These are phyloP conservation scores for Aspergillus sp. DNA, from an alignment of 2,329 filamentous ascomycete species.

Conservation along the genomic window DNA sequence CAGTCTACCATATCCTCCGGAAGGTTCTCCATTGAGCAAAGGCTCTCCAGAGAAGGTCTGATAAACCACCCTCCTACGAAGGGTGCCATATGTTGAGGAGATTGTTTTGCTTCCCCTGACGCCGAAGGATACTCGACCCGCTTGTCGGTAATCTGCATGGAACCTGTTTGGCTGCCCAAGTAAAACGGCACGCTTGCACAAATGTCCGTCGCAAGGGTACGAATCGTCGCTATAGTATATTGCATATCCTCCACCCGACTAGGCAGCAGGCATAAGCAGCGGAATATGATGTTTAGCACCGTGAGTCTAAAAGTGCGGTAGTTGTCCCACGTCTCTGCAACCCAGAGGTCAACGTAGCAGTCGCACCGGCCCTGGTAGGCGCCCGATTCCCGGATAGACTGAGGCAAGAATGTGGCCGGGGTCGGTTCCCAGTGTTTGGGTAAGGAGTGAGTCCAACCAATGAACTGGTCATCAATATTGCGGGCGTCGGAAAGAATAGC, in stretches of 20 bases:
- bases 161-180: conserved; percentile 25
- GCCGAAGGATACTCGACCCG: conserved; percentile 26
- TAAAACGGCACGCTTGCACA: conserved; percentile 30
- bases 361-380: conserved; percentile 28
- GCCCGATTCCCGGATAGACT: conserved; percentile 27
- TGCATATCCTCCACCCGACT: conserved; percentile 7
- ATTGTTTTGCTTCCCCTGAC: conserved; percentile 14
- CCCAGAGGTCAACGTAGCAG: conserved; percentile 32
- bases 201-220: conserved; percentile 24
- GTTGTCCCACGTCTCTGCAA: conserved; percentile 30
- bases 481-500: conserved; percentile 21
- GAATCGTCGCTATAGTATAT: conserved; percentile 9
- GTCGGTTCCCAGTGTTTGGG: conserved; percentile 26
- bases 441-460: conserved; percentile 24
- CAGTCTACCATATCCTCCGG: conserved; percentile 21
- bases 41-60: conserved; percentile 18
- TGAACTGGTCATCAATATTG: conserved; percentile 22
- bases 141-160: conserved; percentile 21
- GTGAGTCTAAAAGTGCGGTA: conserved; percentile 31
- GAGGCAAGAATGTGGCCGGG: conserved; percentile 23
- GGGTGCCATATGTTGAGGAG: conserved; percentile 25
- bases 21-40: conserved; percentile 21
- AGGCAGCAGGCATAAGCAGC: conserved; percentile 22
- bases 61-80: conserved; percentile 29
- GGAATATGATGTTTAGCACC: conserved; percentile 28